A percentile compares a stretch with the other conserved stretches of the same genome.
phyloP scores from a whole-genome alignment of 116 monocot species.

The Iris pallida region DNA sequence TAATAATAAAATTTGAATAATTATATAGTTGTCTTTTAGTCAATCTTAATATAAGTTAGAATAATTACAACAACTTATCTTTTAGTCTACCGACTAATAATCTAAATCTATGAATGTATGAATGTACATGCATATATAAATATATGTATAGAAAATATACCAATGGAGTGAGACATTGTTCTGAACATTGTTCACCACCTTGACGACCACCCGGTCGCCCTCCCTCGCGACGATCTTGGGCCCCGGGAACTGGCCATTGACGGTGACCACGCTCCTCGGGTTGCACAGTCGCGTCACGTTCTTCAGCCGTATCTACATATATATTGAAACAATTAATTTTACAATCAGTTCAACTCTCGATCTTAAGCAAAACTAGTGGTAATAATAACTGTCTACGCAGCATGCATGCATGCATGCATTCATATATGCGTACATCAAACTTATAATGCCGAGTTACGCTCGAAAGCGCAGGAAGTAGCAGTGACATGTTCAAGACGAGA shows the following conservation, averaged over 20 bases:
- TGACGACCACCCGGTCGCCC: slow-evolving; percentile 19
- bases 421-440: slow-evolving; percentile 2
- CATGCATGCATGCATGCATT: neutral
- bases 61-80: too few relatives aligned
- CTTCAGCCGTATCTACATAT: slow-evolving; percentile 7
- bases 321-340: neutral
- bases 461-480: neutral
- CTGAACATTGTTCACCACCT: slow-evolving; percentile 14
- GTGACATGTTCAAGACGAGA: neutral
- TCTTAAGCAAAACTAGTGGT: neutral
- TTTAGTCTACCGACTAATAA: too few relatives aligned
- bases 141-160: too few relatives aligned
- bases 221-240: slow-evolving; percentile 22
- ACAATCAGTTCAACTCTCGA: neutral
- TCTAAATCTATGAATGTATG: too few relatives aligned
- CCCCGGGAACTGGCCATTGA: slow-evolving; percentile 27
- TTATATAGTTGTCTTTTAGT: too few relatives aligned
- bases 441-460: slow-evolving; percentile 13
- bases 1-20: too few relatives aligned
- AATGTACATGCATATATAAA: too few relatives aligned
- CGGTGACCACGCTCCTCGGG: slow-evolving; percentile 20
- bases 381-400: neutral
- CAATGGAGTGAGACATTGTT: slow-evolving; percentile 23
- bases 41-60: neutral
- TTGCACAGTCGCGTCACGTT: slow-evolving; percentile 25